Evolutionary conservation across 495 filamentous ascomycete genomes (phyloP).

Genomic region (Endocarpon pusillum): DNA sequence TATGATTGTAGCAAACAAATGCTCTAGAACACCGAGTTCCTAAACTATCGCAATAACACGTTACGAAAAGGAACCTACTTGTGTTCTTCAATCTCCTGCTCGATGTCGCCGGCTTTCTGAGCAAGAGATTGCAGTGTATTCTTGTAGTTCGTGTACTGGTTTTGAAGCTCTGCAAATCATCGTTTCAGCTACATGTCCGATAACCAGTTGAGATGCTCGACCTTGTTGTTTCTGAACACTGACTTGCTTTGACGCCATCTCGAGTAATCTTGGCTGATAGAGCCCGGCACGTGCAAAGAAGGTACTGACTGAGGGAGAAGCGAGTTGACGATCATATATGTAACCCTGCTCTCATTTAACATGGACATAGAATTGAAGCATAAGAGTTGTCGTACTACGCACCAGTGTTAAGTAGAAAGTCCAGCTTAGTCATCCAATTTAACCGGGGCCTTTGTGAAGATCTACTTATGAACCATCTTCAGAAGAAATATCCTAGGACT

Average conservation of each 20-base stretch:
- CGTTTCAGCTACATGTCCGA: slow-evolving; percentile 9
- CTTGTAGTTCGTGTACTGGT: slow-evolving; percentile 90
- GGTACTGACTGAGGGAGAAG: slow-evolving; percentile 7
- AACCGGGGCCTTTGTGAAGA: too few relatives aligned
- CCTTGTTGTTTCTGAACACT: slow-evolving; percentile 71
- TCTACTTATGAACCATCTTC: too few relatives aligned
- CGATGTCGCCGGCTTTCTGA: slow-evolving; percentile 89
- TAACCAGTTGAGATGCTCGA: slow-evolving; percentile 15
- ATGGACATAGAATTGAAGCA: too few relatives aligned
- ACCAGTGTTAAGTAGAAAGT: too few relatives aligned
- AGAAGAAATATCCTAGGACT: too few relatives aligned
- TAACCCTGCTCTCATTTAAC: too few relatives aligned
- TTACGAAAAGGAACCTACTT: slow-evolving; percentile 44
- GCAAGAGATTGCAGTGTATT: slow-evolving; percentile 85
- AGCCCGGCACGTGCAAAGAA: slow-evolving; percentile 17
- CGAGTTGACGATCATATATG: too few relatives aligned
- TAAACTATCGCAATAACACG: background rate
- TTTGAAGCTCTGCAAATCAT: slow-evolving; percentile 60
- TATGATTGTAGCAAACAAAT: background rate
- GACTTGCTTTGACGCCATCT: slow-evolving; percentile 25
- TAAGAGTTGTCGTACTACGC: too few relatives aligned
- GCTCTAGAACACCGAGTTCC: too few relatives aligned
- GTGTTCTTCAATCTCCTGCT: slow-evolving; percentile 94
- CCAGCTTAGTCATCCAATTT: too few relatives aligned
- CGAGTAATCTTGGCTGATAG: background rate